Base-by-base conservation (phyloP, 2,329 filamentous ascomycete genomes). In the Aspergillus proliferans region DNA sequence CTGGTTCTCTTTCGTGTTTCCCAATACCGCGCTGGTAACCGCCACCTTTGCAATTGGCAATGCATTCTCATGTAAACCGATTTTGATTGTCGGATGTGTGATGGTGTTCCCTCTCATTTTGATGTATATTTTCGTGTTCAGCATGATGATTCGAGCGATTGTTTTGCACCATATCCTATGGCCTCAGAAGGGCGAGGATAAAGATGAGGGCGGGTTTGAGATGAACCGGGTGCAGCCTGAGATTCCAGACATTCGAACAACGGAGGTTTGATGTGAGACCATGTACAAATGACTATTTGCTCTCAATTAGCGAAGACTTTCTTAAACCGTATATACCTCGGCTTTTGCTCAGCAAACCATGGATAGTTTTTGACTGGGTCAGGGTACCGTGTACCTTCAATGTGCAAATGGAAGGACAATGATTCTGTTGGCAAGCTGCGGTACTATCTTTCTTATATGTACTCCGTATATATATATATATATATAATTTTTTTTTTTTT, bases 1-100 rank as follows among this genome's bases (percentile, higher is more conserved):
- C 1, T 94, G 87, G 84, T 93, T 85, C 69, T 87, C 83, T 3
- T 92, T 91, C 66, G 78, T 91, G 4, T 91, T 91, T 60, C 87
- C 87, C 2, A 89, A 91, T 58, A 91, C 87, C 0, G 86, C 85
- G 0, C 70, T 89, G 51, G 80, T 79, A 34, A 87, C 84, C 0
- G 85, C 87, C 0, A 93, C 87, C 0, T 83, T 87, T 55, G 80
- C 84, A 2, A 78, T 93, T 45, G 86, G 81, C 0, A 74, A 76
- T 8, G 82, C 82, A 0, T 80, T 87, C 41, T 69, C 78, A 1
- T 81, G 75, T 55, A 65, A 68, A 5, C 77, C 82, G 0, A 79
- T 93, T 39, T 71, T 82, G 39, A 78, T 90, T 8, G 70, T 87
- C 28, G 86, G 85, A 0, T 85, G 81, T 47, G 81, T 80, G 12